These are phyloP conservation scores for Claviceps lovelessii DNA, from an alignment of 2,329 filamentous ascomycete species.

Conservation along the genomic window DNA sequence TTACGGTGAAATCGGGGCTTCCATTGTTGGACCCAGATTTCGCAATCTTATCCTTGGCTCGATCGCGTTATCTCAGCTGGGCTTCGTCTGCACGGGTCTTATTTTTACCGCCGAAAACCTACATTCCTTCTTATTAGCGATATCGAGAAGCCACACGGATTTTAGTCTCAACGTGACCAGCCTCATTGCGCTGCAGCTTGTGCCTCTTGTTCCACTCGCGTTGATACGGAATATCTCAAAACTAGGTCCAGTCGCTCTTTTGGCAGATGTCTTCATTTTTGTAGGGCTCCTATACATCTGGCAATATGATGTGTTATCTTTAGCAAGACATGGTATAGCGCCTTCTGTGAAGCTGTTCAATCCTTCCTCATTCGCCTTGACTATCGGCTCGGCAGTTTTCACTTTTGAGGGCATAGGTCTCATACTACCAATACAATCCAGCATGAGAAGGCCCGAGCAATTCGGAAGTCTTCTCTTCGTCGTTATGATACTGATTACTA, in stretches of 20 bases:
- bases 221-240: constrained; percentile 65
- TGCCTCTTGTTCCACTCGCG: constrained; percentile 50
- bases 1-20: constrained; percentile 59
- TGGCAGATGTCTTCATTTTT: constrained; percentile 59
- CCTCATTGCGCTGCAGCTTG: constrained; percentile 52
- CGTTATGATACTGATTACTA: constrained; percentile 60
- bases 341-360: constrained; percentile 55
- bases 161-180: constrained; percentile 35
- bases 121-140: constrained; percentile 50
- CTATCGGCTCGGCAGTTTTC: constrained; percentile 60
- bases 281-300: constrained; percentile 61
- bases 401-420: constrained; percentile 68
- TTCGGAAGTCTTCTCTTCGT: constrained; percentile 51
- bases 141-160: constrained; percentile 33
- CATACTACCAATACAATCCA: constrained; percentile 62
- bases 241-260: constrained; percentile 51
- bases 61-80: constrained; percentile 60
- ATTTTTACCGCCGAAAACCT: constrained; percentile 68
- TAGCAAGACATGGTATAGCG: constrained; percentile 42
- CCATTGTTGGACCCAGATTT: constrained; percentile 49
- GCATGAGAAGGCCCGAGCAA: constrained; percentile 55
- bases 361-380: constrained; percentile 52
- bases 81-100: constrained; percentile 64
- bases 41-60: constrained; percentile 53
- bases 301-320: constrained; percentile 48